Evolutionary conservation across 257 asterid genomes (phyloP), one percentile per base, ranked within the genome.

Genomic region (Euphrasia confusa): DNA sequence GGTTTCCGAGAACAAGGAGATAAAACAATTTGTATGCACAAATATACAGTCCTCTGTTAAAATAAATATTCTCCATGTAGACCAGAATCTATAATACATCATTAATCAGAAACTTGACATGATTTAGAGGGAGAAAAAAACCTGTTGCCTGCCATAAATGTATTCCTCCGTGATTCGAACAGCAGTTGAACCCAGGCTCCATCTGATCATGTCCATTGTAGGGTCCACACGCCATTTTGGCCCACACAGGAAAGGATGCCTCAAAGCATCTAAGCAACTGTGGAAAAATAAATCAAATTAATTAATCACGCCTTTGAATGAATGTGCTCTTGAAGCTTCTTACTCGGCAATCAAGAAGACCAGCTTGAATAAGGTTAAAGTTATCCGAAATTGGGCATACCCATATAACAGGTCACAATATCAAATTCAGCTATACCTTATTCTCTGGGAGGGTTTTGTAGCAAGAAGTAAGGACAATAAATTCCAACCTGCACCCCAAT

Each of bases 401-500:
- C 10, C 40, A 35, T 7, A 35, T 35, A 35, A 35, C 10, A 35
- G 10, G 40, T 2, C 21, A 10, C 13, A 27, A 7, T 55, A 71
- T 59, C 49, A 56, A 65, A 37, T 58, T 49, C 55, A 49, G 55
- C 27, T n/a, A 13, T 45, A 86, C 97, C 98, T 84, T 82, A 86
- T 81, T 79, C 93, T 75, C 52, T 79, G 78, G 54, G 90, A 81
- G 42, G 96, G 77, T 74, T 83, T 88, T 56, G 92, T 74, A 50
- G 98, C 95, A 68, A 91, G 97, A 71, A 91, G 95, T 61, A 79
- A 72, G 24, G 95, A 83, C 15, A 91, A 79, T 79, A 91, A 86
- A 75, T 91, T 79, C 98, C 98, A 88, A 72, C 98, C 98, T 1
- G 97, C 95, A 74, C 98, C 98, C 96, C 93, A 86, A 64, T 88